A percentile compares a stretch with the other conserved stretches of the same genome.
phyloP scores from a whole-genome alignment of 2,329 filamentous ascomycete species.

The Fusarium algeriense region DNA sequence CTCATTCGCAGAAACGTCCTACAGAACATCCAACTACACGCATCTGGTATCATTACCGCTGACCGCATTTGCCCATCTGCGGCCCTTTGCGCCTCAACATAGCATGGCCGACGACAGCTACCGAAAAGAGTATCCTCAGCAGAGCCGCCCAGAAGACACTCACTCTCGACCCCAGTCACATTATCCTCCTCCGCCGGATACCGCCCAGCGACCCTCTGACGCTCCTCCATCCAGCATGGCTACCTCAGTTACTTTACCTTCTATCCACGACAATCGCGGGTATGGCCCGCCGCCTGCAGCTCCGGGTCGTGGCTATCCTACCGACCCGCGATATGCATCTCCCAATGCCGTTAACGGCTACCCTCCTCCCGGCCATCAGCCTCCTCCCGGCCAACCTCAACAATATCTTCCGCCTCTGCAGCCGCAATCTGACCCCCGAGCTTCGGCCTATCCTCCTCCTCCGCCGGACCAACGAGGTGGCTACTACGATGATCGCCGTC shows the following conservation, averaged over 20 bases:
- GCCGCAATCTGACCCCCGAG: slow-evolving; percentile 51
- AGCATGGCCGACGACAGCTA: slow-evolving; percentile 57
- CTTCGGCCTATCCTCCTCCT: slow-evolving; percentile 54
- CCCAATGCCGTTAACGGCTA: slow-evolving; percentile 62
- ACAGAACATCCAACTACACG: slow-evolving; percentile 16
- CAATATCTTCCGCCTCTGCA: slow-evolving; percentile 56
- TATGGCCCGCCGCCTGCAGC: slow-evolving; percentile 51
- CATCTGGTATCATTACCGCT: slow-evolving; percentile 30
- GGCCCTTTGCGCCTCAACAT: slow-evolving; percentile 47
- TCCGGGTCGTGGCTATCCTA: slow-evolving; percentile 51
- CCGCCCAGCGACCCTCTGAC: slow-evolving; percentile 51
- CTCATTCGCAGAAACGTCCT: slow-evolving; percentile 32
- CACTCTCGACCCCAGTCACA: slow-evolving; percentile 58
- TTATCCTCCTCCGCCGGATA: slow-evolving; percentile 56
- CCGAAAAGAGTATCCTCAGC: slow-evolving; percentile 54
- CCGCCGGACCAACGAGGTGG: slow-evolving; percentile 56
- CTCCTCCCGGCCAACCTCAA: slow-evolving; percentile 45
- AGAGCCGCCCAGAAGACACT: slow-evolving; percentile 54
- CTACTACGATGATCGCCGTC: slow-evolving; percentile 54
- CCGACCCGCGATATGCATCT: slow-evolving; percentile 58
- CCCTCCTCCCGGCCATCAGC: slow-evolving; percentile 52
- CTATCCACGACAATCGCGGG: slow-evolving; percentile 61
- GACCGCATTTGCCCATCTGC: slow-evolving; percentile 43
- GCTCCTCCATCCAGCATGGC: slow-evolving; percentile 55
- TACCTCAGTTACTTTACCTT: slow-evolving; percentile 60